Evolutionary conservation across 1,284 basidiomycete species (phyloP).

Genomic region (Cystobasidium pallidum): DNA sequence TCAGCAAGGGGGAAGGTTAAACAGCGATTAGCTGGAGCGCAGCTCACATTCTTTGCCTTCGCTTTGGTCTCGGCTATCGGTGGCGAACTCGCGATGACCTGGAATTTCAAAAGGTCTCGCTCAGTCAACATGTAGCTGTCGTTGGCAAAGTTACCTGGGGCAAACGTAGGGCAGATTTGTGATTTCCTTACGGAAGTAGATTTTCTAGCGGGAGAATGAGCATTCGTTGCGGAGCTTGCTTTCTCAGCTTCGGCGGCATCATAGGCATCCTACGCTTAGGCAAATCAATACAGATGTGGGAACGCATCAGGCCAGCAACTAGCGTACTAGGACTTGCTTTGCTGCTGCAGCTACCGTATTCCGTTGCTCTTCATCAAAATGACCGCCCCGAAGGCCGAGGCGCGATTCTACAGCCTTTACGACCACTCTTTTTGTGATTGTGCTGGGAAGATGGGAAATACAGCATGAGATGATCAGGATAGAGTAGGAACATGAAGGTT

Average conservation of each 20-base stretch:
- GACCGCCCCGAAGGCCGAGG: conserved; percentile 13
- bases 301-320: neutral
- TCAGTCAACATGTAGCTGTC: no score
- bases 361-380: conserved; percentile 31
- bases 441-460: neutral
- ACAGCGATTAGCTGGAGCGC: no score
- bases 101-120: neutral
- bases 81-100: conserved; percentile 10
- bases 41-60: conserved; percentile 2
- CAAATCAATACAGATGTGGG: no score
- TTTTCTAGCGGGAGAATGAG: neutral
- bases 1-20: no score
- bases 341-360: conserved; percentile 16
- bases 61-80: neutral
- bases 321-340: conserved; percentile 27
- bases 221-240: neutral
- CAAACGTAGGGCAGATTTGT: no score
- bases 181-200: neutral
- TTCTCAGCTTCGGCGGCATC: conserved; percentile 21
- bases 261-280: conserved; percentile 1
- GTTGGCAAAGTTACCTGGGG: no score
- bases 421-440: conserved; percentile 40
- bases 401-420: conserved; percentile 13
- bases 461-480: neutral
- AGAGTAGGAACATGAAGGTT: neutral